Evolutionary conservation across 805 yeast species (phyloP).

Genomic region (Kodamaea jinghongensis): DNA sequence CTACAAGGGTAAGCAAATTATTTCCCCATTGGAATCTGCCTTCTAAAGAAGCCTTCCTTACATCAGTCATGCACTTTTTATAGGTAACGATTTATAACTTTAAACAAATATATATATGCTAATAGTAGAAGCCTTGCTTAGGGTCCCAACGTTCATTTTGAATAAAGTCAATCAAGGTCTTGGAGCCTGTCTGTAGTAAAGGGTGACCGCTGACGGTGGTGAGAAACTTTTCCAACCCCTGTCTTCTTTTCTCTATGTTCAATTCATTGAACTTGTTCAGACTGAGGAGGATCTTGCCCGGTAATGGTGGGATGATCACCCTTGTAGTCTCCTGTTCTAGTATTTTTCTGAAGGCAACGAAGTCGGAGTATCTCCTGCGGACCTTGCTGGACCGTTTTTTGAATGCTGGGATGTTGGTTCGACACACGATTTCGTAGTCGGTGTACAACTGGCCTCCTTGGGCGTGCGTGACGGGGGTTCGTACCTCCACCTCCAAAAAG

Average conservation of each 20-base stretch:
- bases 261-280: slow-evolving; percentile 75
- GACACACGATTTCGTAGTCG: slow-evolving; percentile 86
- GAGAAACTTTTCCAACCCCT: slow-evolving; percentile 80
- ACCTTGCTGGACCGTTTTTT: slow-evolving; percentile 60
- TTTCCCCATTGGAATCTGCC: slow-evolving; percentile 79
- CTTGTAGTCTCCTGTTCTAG: slow-evolving; percentile 73
- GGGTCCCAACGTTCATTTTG: slow-evolving; percentile 81
- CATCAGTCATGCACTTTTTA: neutral
- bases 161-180: slow-evolving; percentile 73
- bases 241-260: slow-evolving; percentile 77
- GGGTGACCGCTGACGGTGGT: slow-evolving; percentile 89
- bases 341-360: slow-evolving; percentile 73
- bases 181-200: slow-evolving; percentile 79
- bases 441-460: slow-evolving; percentile 69
- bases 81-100: neutral
- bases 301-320: slow-evolving; percentile 82
- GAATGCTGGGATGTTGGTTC: slow-evolving; percentile 90
- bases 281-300: slow-evolving; percentile 76
- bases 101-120: neutral
- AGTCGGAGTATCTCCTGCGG: slow-evolving; percentile 86
- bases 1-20: slow-evolving; percentile 72
- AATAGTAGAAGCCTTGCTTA: slow-evolving; percentile 17
- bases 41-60: too few relatives aligned
- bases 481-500: slow-evolving; percentile 81
- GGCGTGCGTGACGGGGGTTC: slow-evolving; percentile 75